These are phyloP conservation scores for Pogostemon cablin DNA, from an alignment of 257 asterid genomes.

Conservation along the genomic window DNA sequence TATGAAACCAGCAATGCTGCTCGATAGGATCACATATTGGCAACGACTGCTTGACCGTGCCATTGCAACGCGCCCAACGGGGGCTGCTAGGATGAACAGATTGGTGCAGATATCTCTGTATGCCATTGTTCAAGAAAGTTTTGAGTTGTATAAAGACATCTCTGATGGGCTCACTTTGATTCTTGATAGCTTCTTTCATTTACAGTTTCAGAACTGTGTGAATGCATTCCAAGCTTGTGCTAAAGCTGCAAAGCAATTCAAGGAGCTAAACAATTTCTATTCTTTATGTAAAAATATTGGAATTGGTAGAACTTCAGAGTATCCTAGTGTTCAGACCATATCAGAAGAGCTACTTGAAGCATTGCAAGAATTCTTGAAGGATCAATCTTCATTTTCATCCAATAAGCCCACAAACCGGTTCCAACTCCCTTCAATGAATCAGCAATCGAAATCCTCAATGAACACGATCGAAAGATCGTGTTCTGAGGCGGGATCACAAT, in stretches of 20 bases:
- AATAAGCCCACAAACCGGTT: conserved; percentile 36
- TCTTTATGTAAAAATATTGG: conserved; percentile 61
- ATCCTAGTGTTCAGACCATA: conserved; percentile 65
- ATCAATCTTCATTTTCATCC: conserved; percentile 58
- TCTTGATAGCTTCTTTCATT: conserved; percentile 66
- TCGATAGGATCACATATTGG: conserved; percentile 72
- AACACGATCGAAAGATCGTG: conserved; percentile 29
- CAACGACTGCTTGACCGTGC: conserved; percentile 73
- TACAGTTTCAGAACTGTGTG: conserved; percentile 64
- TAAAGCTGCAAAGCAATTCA: conserved; percentile 63
- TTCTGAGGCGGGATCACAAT: conserved; percentile 42
- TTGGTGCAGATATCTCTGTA: conserved; percentile 58
- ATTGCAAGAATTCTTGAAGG: conserved; percentile 69
- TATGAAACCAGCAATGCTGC: conserved; percentile 73
- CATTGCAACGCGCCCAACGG: conserved; percentile 73
- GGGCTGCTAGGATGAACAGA: conserved; percentile 53
- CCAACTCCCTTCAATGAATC: conserved; percentile 28
- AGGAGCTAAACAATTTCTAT: conserved; percentile 65
- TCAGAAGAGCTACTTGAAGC: conserved; percentile 69
- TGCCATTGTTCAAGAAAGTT: conserved; percentile 72
- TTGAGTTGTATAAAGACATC: conserved; percentile 72
- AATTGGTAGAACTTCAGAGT: conserved; percentile 68
- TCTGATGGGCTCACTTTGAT: conserved; percentile 70
- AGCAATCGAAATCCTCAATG: conserved; percentile 38
- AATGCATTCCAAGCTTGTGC: conserved; percentile 63